Evolutionary conservation across 2,329 filamentous ascomycete species (phyloP).

Genomic region (Aspergillus aculeatus): DNA sequence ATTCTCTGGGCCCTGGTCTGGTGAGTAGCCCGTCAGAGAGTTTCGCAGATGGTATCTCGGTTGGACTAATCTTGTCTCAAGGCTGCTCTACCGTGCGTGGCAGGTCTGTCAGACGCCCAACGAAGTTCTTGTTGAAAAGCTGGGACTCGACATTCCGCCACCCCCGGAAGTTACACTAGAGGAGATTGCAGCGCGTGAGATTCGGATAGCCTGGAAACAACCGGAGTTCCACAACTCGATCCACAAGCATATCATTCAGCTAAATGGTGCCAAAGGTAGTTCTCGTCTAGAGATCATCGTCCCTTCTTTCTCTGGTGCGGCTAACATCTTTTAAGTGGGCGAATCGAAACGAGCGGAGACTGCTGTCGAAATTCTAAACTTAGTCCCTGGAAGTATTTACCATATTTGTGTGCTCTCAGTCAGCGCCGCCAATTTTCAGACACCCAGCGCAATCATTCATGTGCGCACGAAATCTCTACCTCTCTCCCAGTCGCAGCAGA

Average conservation of each 20-base stretch:
- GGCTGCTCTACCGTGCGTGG: slow-evolving; percentile 81
- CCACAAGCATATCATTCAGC: slow-evolving; percentile 84
- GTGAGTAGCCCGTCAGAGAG: slow-evolving; percentile 29
- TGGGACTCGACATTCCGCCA: slow-evolving; percentile 91
- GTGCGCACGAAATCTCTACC: slow-evolving; percentile 67
- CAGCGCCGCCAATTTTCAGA: slow-evolving; percentile 88
- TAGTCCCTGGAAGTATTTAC: slow-evolving; percentile 85
- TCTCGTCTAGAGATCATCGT: background rate
- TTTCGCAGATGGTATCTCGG: background rate
- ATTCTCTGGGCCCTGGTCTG: slow-evolving; percentile 52
- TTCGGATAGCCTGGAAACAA: slow-evolving; percentile 86
- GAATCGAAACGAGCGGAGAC: slow-evolving; percentile 79
- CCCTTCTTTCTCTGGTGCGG: slow-evolving; percentile 1
- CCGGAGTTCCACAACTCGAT: slow-evolving; percentile 67
- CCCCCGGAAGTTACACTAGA: slow-evolving; percentile 86
- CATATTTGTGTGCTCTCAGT: slow-evolving; percentile 91
- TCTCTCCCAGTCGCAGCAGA: slow-evolving; percentile 35
- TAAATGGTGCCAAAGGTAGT: slow-evolving; percentile 86
- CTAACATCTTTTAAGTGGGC: slow-evolving; percentile 60
- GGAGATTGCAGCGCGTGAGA: slow-evolving; percentile 81
- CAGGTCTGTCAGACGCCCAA: slow-evolving; percentile 89
- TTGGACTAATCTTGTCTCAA: slow-evolving; percentile 35
- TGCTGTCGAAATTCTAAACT: slow-evolving; percentile 84
- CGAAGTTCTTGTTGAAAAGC: slow-evolving; percentile 82
- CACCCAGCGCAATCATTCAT: slow-evolving; percentile 80